Percentiles rank a stretch among this genome's conserved stretches.
Evolutionary conservation across 2,329 filamentous ascomycete species (phyloP).

Genomic region (Clarireedia homoeocarpa): DNA sequence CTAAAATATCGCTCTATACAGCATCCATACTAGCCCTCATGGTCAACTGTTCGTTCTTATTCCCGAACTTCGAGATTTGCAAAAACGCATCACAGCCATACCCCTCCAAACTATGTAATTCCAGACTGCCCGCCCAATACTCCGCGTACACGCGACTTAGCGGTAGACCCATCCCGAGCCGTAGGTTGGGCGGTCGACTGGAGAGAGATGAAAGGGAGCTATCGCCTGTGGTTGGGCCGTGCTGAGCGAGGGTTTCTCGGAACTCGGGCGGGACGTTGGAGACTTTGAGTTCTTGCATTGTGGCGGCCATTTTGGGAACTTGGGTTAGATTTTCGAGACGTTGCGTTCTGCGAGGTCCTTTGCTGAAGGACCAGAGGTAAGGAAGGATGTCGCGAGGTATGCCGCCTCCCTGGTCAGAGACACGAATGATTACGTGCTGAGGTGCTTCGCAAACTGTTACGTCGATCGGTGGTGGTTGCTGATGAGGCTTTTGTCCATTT

Average conservation of each 20-base stretch:
- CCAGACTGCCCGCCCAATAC: constrained; percentile 92
- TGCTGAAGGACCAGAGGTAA: constrained; percentile 94
- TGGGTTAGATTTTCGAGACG: constrained; percentile 77
- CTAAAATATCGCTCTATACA: constrained; percentile 33
- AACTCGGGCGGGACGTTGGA: constrained; percentile 27
- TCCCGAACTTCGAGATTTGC: constrained; percentile 92
- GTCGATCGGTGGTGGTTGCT: constrained; percentile 70
- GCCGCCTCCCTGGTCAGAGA: constrained; percentile 92
- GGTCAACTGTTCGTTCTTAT: constrained; percentile 92
- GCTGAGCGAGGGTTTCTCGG: not conserved
- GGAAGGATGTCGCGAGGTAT: constrained; percentile 79
- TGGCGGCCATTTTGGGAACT: constrained; percentile 88
- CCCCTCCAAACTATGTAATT: constrained; percentile 87
- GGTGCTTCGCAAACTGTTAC: constrained; percentile 90
- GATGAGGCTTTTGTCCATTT: constrained; percentile 23
- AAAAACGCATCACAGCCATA: constrained; percentile 95
- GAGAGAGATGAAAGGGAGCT: constrained; percentile 70
- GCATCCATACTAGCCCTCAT: constrained; percentile 72
- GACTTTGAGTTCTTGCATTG: constrained; percentile 73
- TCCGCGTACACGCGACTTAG: constrained; percentile 93
- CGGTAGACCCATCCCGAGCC: constrained; percentile 86
- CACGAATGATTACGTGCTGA: constrained; percentile 91
- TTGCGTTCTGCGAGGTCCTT: constrained; percentile 71
- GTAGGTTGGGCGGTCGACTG: constrained; percentile 74
- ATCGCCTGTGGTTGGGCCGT: constrained; percentile 15